A percentile compares a stretch with the other conserved stretches of the same genome.
phyloP scores from a whole-genome alignment of 441 rosid genomes.

The Gossypium schwendimanii region DNA sequence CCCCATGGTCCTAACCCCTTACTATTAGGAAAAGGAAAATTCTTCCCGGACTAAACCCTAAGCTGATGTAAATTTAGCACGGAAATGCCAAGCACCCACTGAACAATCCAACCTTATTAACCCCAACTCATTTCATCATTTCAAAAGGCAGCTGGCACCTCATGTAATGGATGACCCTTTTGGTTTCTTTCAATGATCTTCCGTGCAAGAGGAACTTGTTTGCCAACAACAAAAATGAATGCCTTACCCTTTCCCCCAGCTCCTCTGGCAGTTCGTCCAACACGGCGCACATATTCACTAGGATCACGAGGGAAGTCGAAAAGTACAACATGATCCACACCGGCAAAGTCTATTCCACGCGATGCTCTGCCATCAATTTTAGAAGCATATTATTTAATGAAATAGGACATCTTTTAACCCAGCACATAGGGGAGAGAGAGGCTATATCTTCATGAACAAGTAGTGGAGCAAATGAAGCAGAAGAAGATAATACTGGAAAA shows the following conservation, averaged over 20 bases:
- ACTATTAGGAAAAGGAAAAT: background rate
- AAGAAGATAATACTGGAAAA: background rate
- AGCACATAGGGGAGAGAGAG: background rate
- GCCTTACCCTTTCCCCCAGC: constrained; percentile 80
- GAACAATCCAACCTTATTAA: background rate
- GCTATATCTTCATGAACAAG: background rate
- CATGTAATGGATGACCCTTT: constrained; percentile 83
- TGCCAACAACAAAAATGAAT: constrained; percentile 79
- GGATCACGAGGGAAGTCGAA: constrained; percentile 94
- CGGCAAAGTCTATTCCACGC: constrained; percentile 75
- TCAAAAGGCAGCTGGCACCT: constrained; percentile 73
- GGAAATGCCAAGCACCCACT: background rate
- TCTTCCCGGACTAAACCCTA: background rate
- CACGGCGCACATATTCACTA: constrained; percentile 88
- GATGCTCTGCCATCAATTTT: constrained; percentile 59
- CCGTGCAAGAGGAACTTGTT: constrained; percentile 68
- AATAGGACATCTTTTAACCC: background rate
- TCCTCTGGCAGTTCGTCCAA: constrained; percentile 94
- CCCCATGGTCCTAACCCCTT: background rate
- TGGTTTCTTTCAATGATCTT: constrained; percentile 66
- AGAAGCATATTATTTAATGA: constrained; percentile 1
- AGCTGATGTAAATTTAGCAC: background rate
- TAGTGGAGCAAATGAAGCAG: background rate
- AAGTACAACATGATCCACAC: constrained; percentile 81
- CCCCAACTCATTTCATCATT: background rate